Evolutionary conservation across 768 basidiomycete species (phyloP), one percentile per base, ranked within the genome.

Genomic region (Leccinum pellstonianum): DNA sequence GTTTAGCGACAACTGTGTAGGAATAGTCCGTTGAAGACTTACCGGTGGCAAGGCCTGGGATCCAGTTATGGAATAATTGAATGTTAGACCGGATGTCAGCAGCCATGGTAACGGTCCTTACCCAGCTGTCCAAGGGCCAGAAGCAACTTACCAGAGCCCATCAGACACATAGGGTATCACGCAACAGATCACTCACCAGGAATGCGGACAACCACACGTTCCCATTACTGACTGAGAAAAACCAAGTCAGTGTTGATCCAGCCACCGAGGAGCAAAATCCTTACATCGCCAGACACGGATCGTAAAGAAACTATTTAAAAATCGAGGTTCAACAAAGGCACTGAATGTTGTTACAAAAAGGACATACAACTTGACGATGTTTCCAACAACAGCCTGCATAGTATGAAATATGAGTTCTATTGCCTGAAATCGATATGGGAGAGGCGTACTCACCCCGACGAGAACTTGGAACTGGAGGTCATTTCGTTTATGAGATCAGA

Each of bases 251-350:
- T 29, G 1, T 31, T 37, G 15, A 19, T 46, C 37, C 29, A 11
- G 29, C 46, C 23, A 48, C 8, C 4, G n/a, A 52, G 25, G 5
- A 59, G 14, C 67, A 47, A 25, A 74, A 62, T 55, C 10, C 71
- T 59, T 70, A 86, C 85, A 87, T 70, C 84, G 73, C 84, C 84
- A 87, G 11, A 86, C 85, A 12, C 85, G 81, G 71, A 85, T 74
- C 0, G 82, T 77, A 59, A 85, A 87, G 52, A 79, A 77, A 31
- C 84, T 86, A 54, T 15, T 29, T 21, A 48, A 25, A 2, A 23
- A 38, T 56, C 5, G 55, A 41, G 37, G 38, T 11, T 19, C 23
- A 54, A 52, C 27, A 31, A 21, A 15, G 9, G 19, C 12, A 50
- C 60, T 4, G 12, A 19, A 23, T 9, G 3, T 7, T n/a, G 49